These are phyloP conservation scores for Lyophyllum shimeji DNA, from an alignment of 768 basidiomycete species.

Conservation along the genomic window DNA sequence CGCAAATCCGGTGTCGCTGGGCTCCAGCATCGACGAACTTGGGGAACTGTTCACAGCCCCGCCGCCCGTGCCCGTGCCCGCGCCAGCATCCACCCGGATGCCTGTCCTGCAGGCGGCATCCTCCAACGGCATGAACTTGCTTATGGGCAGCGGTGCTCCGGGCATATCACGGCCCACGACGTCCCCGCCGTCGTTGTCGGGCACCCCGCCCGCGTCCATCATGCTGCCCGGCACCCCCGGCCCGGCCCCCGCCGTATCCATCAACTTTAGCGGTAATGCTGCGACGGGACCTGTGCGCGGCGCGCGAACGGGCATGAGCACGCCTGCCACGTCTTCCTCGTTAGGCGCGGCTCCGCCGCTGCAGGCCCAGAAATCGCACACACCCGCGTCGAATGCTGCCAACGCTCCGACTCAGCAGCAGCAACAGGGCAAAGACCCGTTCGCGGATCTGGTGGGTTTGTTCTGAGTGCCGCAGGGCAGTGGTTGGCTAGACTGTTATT, in stretches of 20 bases:
- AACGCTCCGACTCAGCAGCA: slow-evolving; percentile 8
- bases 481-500: not conserved
- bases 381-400: slow-evolving; percentile 3
- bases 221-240: slow-evolving; percentile 36
- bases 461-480: slow-evolving; percentile 41
- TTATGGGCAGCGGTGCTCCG: slow-evolving; percentile 17
- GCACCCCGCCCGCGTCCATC: slow-evolving; percentile 39
- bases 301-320: slow-evolving; percentile 23
- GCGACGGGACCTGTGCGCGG: slow-evolving; percentile 18
- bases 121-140: slow-evolving; percentile 17
- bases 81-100: not conserved
- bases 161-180: slow-evolving; percentile 17
- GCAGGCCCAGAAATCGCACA: slow-evolving; percentile 20
- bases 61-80: not conserved
- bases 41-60: slow-evolving; percentile 55
- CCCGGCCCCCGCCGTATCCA: slow-evolving; percentile 18
- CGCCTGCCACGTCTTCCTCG: slow-evolving; percentile 5
- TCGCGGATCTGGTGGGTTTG: slow-evolving; percentile 77
- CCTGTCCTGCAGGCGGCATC: slow-evolving; percentile 23
- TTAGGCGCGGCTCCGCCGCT: not conserved
- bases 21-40: slow-evolving; percentile 50
- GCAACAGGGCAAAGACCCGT: slow-evolving; percentile 70
- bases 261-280: slow-evolving; percentile 28
- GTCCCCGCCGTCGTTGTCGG: slow-evolving; percentile 25
- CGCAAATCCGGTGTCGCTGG: slow-evolving; percentile 18